phyloP scores from a whole-genome alignment of 2,329 filamentous ascomycete species.

The Mycocentrospora acerina region DNA sequence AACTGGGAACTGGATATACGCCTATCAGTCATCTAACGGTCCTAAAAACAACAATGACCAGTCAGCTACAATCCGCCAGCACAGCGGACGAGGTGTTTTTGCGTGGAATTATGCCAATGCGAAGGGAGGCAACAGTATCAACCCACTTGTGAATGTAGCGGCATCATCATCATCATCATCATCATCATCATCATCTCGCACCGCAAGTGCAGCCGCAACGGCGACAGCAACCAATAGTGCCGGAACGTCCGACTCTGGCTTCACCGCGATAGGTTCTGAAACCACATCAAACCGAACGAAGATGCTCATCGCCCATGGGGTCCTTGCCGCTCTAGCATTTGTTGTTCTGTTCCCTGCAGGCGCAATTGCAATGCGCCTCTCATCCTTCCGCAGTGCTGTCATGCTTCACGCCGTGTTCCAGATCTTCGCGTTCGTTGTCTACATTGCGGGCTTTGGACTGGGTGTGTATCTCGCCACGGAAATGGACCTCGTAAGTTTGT shows the following conservation, averaged over 20 bases:
- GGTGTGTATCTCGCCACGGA: slow-evolving; percentile 53
- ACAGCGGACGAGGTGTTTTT: slow-evolving; percentile 47
- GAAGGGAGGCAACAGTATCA: slow-evolving; percentile 51
- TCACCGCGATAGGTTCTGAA: slow-evolving; percentile 15
- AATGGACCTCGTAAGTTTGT: slow-evolving; percentile 29
- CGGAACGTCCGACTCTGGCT: slow-evolving; percentile 13
- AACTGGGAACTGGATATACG: slow-evolving; percentile 55
- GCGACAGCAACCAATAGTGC: slow-evolving; percentile 15
- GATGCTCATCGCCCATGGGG: slow-evolving; percentile 48
- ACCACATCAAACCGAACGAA: slow-evolving; percentile 14
- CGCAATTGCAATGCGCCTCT: slow-evolving; percentile 46
- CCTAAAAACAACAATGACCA: slow-evolving; percentile 51
- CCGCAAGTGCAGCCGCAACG: slow-evolving; percentile 11
- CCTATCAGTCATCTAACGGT: slow-evolving; percentile 46
- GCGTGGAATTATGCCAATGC: slow-evolving; percentile 52
- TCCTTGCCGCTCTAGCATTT: slow-evolving; percentile 47
- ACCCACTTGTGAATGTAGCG: slow-evolving; percentile 43
- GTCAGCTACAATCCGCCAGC: slow-evolving; percentile 48
- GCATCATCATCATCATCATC: too few relatives aligned
- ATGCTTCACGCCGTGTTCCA: slow-evolving; percentile 53
- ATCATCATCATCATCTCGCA: too few relatives aligned
- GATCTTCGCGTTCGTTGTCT: slow-evolving; percentile 50
- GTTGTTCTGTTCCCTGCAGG: slow-evolving; percentile 50
- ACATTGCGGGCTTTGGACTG: slow-evolving; percentile 52
- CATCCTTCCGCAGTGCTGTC: slow-evolving; percentile 46